Base-by-base conservation (phyloP, 2,329 filamentous ascomycete species). In the Lasiodiplodia sp. region DNA sequence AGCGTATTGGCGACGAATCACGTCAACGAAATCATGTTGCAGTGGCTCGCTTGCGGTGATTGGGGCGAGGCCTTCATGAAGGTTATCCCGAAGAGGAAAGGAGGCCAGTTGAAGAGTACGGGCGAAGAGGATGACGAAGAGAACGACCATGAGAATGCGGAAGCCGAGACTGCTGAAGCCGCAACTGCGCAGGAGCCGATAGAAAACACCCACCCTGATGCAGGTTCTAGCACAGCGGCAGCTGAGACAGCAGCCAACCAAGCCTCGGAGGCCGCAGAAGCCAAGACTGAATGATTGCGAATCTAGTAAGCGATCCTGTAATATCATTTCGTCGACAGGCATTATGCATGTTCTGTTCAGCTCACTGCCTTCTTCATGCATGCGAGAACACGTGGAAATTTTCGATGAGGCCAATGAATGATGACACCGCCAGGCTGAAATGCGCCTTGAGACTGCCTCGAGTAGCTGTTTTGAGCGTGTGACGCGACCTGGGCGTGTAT, bases 11-110 rank as follows among this genome's bases (percentile, higher is more conserved):
- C 95, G 3, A 97, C 95, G 8, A 99, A 98, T 77, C 96, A 99
- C 76, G 96, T 99, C 1, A 88, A 96, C 57, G 95, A 98, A 81
- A 98, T 99, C 71, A 97, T 99, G 93, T 82, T 97, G 56, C 90
- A 89, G 72, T 99, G 94, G 94, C 80, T 99, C 67, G 93, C 97
- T 79, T 88, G 88, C 60, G 92, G 92, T 2, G 92, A 98, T 78
- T 99, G 96, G 96, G 94, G 91, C 1, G 85, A 92, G 76, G 94
- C 96, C 0, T 99, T 99, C 78, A 82, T 94, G 80, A 86, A 88
- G 63, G 93, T 96, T 3, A 94, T 99, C 73, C 96, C 96, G 0
- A 94, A 93, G 80, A 85, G 96, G 71, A 99, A 99, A 79, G 93
- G 93, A 0, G 93, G 91, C 0, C 87, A 85, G 67, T 76, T 97